These are phyloP conservation scores for Tylopilus orsonianus DNA, from an alignment of 1,284 basidiomycete genomes.

Conservation along the genomic window DNA sequence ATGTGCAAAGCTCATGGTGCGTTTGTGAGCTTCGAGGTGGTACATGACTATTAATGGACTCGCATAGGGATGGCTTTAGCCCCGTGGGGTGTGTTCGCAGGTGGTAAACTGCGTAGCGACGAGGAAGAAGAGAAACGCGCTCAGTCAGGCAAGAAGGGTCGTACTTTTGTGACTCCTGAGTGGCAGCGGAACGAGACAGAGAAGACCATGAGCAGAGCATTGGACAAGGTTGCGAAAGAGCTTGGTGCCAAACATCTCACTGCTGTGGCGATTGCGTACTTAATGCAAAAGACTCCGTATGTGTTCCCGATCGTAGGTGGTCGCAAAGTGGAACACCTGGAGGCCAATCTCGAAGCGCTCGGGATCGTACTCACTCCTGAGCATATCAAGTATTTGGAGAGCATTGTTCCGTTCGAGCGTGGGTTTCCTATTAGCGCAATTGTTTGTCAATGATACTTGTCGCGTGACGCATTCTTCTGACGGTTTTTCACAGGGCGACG, in stretches of 20 bases:
- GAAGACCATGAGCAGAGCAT: constrained; percentile 24
- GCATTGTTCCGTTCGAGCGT: constrained; percentile 39
- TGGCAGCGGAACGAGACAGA: constrained; percentile 36
- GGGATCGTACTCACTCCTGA: constrained; percentile 41
- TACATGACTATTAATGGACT: neutral
- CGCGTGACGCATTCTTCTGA: constrained; percentile 11
- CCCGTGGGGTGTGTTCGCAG: constrained; percentile 42
- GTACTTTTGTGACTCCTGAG: constrained; percentile 7
- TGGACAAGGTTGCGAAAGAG: constrained; percentile 40
- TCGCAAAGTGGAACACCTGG: constrained; percentile 49
- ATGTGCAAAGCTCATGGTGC: constrained; percentile 45
- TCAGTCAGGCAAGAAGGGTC: constrained; percentile 32
- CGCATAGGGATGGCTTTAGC: constrained; percentile 39
- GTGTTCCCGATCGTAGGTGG: constrained; percentile 54
- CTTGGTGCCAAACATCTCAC: constrained; percentile 37
- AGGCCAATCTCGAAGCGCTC: constrained; percentile 48
- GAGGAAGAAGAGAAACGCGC: constrained; percentile 33
- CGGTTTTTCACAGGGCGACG: constrained; percentile 37
- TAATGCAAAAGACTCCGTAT: constrained; percentile 47
- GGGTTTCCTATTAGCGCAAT: constrained; percentile 44
- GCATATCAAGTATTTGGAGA: constrained; percentile 46
- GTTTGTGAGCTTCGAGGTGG: constrained; percentile 14
- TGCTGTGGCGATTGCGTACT: constrained; percentile 44
- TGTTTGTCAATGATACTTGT: constrained; percentile 37
- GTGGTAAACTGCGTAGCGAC: constrained; percentile 37